Evolutionary conservation across 2,329 filamentous ascomycete genomes (phyloP), one percentile per base, ranked within the genome.

Genomic region (Pseudocercospora pini-densiflorae): DNA sequence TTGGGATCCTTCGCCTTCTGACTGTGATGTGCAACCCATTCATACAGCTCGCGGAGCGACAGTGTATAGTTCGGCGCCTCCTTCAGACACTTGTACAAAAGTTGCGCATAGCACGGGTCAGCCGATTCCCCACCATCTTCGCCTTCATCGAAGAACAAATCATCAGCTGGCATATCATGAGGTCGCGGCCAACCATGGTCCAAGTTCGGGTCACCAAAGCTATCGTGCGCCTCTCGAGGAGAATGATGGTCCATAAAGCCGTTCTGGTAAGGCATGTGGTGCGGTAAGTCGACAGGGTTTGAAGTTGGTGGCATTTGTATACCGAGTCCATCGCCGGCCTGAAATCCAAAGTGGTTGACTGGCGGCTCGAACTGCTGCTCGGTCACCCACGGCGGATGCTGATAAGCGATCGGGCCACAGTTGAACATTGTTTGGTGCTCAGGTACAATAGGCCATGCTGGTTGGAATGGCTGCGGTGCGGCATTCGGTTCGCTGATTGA

Each of bases 1-100:
- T 78, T 77, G 7, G 83, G 84, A 54, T 85, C 85, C 61, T 84
- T 88, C 4, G 87, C 88, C 78, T 95, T 97, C 71, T 87, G 86
- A 2, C 93, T 97, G 75, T 97, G 90, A 29, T 89, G 85, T 49
- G 87, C 84, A 74, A 98, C 97, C 93, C 94, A 98, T 64, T 90
- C 85, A 79, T 98, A 98, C 64, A 98, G 92, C 62, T 96, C 90
- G 72, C 93, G 89, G 12, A 98, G 84, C 1, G 90, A 88, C 88
- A 97, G 91, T 23, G 87, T 88, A 68, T 90, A 85, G 5, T 84
- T 82, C 0, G 88, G 86, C 0, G 85, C 86, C 71, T 88, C 88
- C 81, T 89, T 87, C 21, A 98, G 86, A 0, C 93, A 93, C 60
- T 85, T 83, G 75, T 90, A 91, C 68, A 98, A 92, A 16, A 97